Conservation (phyloP, 2,329 filamentous ascomycete species). For the Cytospora mali region DNA sequence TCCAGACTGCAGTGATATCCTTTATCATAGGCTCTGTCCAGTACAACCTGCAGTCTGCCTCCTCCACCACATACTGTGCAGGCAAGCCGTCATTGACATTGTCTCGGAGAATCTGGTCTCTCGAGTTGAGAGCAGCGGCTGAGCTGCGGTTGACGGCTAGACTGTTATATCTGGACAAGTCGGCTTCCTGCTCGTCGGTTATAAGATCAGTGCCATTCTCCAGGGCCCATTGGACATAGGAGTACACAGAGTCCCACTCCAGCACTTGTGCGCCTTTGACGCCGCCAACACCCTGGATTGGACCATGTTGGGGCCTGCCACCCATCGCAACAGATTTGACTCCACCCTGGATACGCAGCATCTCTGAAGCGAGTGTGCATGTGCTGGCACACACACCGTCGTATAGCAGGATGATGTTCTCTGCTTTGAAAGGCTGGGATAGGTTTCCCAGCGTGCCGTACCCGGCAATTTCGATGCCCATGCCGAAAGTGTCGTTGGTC, state of each 20-base stretch:
- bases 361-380: constrained; percentile 59
- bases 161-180: constrained; percentile 37
- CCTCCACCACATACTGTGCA: constrained; percentile 51
- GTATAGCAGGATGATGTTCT: constrained; percentile 61
- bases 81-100: constrained; percentile 46
- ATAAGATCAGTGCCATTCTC: constrained; percentile 32
- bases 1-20: constrained; percentile 51
- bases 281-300: constrained; percentile 57
- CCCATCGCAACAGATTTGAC: constrained; percentile 59
- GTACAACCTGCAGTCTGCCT: constrained; percentile 53
- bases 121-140: constrained; percentile 41
- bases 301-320: constrained; percentile 48
- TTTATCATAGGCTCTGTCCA: constrained; percentile 53
- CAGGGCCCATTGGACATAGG: constrained; percentile 33
- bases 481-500: constrained; percentile 44
- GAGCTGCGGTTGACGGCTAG: constrained; percentile 40
- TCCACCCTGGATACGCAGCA: constrained; percentile 54
- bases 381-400: constrained; percentile 63
- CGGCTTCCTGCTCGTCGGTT: constrained; percentile 35
- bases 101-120: constrained; percentile 42
- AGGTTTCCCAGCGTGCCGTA: constrained; percentile 51
- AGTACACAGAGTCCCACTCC: constrained; percentile 36
- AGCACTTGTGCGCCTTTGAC: constrained; percentile 53
- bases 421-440: constrained; percentile 56
- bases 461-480: constrained; percentile 52